Conservation (phyloP, 495 filamentous ascomycete genomes). For the Cudoniella acicularis region DNA sequence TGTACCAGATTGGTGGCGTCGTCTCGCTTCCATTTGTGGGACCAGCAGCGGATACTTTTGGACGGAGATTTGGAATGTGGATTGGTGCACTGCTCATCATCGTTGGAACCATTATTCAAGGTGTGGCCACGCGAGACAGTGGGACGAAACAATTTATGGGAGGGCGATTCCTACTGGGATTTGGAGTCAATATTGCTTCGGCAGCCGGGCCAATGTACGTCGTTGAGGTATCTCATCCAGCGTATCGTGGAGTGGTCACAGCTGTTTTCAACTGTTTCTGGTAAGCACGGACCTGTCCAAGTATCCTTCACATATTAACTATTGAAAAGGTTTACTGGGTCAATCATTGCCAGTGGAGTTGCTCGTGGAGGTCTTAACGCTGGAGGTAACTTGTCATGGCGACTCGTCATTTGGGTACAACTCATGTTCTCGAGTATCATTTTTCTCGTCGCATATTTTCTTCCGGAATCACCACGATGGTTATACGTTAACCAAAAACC, state of each 20-base stretch:
- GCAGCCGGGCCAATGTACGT: slow-evolving; percentile 72
- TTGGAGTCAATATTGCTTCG: slow-evolving; percentile 65
- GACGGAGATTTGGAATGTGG: slow-evolving; percentile 61
- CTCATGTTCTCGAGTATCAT: slow-evolving; percentile 48
- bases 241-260: slow-evolving; percentile 64
- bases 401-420: slow-evolving; percentile 52
- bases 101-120: slow-evolving; percentile 56
- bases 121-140: slow-evolving; percentile 30
- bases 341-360: slow-evolving; percentile 23
- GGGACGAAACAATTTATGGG: slow-evolving; percentile 54
- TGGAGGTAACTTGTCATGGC: slow-evolving; percentile 17
- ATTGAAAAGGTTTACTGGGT: slow-evolving; percentile 25
- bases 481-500: slow-evolving; percentile 50
- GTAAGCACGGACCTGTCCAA: slow-evolving; percentile 8
- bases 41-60: slow-evolving; percentile 46
- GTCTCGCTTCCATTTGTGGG: slow-evolving; percentile 53
- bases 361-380: slow-evolving; percentile 19
- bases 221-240: slow-evolving; percentile 71
- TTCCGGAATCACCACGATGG: slow-evolving; percentile 39
- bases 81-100: slow-evolving; percentile 57
- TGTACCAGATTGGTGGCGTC: slow-evolving; percentile 57
- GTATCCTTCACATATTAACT: background rate
- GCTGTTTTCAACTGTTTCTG: slow-evolving; percentile 61
- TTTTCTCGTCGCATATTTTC: slow-evolving; percentile 33
- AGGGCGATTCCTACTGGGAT: slow-evolving; percentile 74